A percentile compares a stretch with the other conserved stretches of the same genome.
phyloP scores from a whole-genome alignment of 306 rosid genomes.

The Cicer cuneatum region DNA sequence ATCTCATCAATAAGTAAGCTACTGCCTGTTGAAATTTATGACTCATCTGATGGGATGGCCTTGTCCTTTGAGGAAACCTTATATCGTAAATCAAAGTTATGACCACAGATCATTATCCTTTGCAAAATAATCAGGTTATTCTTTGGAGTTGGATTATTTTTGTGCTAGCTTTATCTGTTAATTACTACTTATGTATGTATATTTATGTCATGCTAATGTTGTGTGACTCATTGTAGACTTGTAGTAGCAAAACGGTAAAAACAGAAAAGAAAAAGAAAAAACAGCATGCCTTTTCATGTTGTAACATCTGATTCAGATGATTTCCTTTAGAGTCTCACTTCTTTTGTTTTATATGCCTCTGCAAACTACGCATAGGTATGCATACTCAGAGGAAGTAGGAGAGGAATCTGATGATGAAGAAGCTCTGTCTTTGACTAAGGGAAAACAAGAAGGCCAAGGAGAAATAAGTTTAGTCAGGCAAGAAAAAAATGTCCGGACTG shows the following conservation, averaged over 20 bases:
- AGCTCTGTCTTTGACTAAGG: slow-evolving; percentile 65
- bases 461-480: slow-evolving; percentile 71
- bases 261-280: background rate
- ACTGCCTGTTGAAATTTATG: slow-evolving; percentile 29
- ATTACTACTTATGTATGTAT: background rate
- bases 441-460: slow-evolving; percentile 63
- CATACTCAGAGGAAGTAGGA: slow-evolving; percentile 89
- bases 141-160: slow-evolving; percentile 17
- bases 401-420: slow-evolving; percentile 89
- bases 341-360: slow-evolving; percentile 36
- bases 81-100: slow-evolving; percentile 5
- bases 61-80: slow-evolving; percentile 35
- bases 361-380: slow-evolving; percentile 62
- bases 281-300: slow-evolving; percentile 5
- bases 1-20: slow-evolving; percentile 34
- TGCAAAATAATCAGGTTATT: slow-evolving; percentile 19
- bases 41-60: slow-evolving; percentile 21
- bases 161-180: slow-evolving; percentile 8
- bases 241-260: background rate
- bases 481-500: slow-evolving; percentile 54
- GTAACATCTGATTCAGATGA: slow-evolving; percentile 33
- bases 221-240: slow-evolving; percentile 5
- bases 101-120: slow-evolving; percentile 4
- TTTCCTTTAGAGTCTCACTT: slow-evolving; percentile 13
- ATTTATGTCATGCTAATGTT: slow-evolving; percentile 9